Conservation (phyloP, 345 rosid genomes). For the Rhodamnia rubescens region DNA sequence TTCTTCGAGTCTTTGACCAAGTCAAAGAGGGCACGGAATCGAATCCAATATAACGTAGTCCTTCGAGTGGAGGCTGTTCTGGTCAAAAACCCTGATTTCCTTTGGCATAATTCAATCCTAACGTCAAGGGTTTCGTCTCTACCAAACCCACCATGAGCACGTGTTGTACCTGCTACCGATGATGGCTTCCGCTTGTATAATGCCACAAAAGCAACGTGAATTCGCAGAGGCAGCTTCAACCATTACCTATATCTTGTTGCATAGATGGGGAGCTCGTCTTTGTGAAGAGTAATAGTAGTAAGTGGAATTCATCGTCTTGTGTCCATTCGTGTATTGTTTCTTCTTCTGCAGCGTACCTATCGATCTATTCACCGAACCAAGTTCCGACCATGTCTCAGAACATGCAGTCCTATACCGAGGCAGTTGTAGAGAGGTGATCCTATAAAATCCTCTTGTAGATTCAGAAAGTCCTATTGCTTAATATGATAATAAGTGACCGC, state of each 20-base stretch:
- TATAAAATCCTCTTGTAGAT: not conserved
- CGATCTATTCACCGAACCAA: not conserved
- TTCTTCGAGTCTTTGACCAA: no score
- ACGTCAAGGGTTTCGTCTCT: not conserved
- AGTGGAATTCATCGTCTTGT: not conserved
- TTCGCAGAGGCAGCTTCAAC: not conserved
- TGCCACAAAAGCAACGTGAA: not conserved
- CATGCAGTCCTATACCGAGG: not conserved
- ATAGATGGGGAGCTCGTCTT: not conserved
- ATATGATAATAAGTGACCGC: not conserved
- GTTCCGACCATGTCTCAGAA: not conserved
- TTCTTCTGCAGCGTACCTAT: not conserved
- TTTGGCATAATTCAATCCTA: not conserved
- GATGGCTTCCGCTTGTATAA: not conserved
- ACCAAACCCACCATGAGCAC: not conserved
- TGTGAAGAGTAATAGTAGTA: not conserved
- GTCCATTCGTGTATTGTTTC: no score
- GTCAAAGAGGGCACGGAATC: not conserved
- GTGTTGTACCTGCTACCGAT: not conserved
- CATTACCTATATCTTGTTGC: not conserved
- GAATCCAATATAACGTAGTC: not conserved
- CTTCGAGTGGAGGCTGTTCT: not conserved
- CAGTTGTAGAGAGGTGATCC: not conserved
- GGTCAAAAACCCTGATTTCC: not conserved
- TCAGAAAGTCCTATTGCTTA: not conserved